Evolutionary conservation across 345 rosid species (phyloP), one percentile per base, ranked within the genome.

Genomic region (Triadica sebifera): DNA sequence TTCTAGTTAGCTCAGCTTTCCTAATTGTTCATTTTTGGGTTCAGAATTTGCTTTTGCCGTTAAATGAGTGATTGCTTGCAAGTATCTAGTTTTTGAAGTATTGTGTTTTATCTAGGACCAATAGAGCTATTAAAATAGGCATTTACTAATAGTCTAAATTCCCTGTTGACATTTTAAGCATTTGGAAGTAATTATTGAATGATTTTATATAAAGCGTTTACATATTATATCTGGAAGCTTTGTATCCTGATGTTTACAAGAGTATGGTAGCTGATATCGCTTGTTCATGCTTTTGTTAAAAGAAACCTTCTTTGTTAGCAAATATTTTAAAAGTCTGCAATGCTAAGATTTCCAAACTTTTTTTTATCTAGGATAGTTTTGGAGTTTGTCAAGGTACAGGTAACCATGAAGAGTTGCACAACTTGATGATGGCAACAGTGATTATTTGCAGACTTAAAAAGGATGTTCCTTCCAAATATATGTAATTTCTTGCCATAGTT

Each of bases 321-420:
- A 68, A 5, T 43, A 61, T 29, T 47, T 59, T 47, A 41, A 47
- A 70, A 62, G 51, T 66, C 51, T 12, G 37, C 70, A 47, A 51
- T 34, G 22, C 57, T 80, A 24, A 43, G 69, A 60, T 55, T 39
- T 74, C 39, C 66, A 46, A 53, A n/a, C n/a, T 51, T 45, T 66
- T n/a, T 45, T 75, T 81, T 52, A 12, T 78, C 29, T 84, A 94
- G 98, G 97, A 96, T 46, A 13, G 83, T 64, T 94, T 92, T 73
- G 98, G 98, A 77, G 25, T 74, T 62, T 94, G 89, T 85, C 97
- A 94, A 86, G 98, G 97, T 64, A 86, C 98, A 67, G 89, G 91
- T 83, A 92, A 94, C 87, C 98, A 94, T 81, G 98, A 94, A 51
- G 98, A 94, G 83, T 85, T 94, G 86, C 98, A 94, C 85, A 89